These are phyloP conservation scores for Citrus reticulata DNA, from an alignment of 345 rosid species.

Conservation along the genomic window DNA sequence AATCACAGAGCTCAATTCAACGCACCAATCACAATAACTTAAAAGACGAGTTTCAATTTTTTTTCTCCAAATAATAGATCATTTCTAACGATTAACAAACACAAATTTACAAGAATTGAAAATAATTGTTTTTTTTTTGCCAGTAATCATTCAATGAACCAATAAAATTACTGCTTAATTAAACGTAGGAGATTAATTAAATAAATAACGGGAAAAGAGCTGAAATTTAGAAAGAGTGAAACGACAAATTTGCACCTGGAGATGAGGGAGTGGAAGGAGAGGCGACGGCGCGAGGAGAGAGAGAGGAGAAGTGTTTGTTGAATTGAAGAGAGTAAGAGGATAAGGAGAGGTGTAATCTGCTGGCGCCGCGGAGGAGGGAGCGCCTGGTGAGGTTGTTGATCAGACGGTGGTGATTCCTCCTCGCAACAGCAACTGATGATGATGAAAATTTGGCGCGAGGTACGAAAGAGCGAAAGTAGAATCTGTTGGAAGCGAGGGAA, in stretches of 20 bases:
- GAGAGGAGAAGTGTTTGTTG: slow-evolving; percentile 42
- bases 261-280: slow-evolving; percentile 53
- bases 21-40: background rate
- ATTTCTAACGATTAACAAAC: background rate
- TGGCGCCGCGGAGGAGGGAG: slow-evolving; percentile 36
- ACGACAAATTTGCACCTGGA: slow-evolving; percentile 40
- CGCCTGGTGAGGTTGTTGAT: slow-evolving; percentile 34
- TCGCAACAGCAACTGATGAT: slow-evolving; percentile 14
- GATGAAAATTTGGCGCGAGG: slow-evolving; percentile 11
- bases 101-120: background rate
- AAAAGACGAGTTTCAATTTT: background rate
- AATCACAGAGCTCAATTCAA: slow-evolving; percentile 4
- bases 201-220: background rate
- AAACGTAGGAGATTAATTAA: too few species aligned
- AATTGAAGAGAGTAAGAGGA: slow-evolving; percentile 27
- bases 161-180: too few species aligned
- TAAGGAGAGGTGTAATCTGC: slow-evolving; percentile 23
- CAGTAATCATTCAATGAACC: too few species aligned
- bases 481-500: slow-evolving; percentile 36
- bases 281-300: slow-evolving; percentile 64
- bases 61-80: too few species aligned
- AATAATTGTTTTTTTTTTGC: too few species aligned
- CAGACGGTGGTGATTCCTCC: slow-evolving; percentile 32
- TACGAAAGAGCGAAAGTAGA: slow-evolving; percentile 39
- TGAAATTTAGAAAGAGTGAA: background rate